Conservation (phyloP, 1,284 basidiomycete species). For the Ceratobasidium sp. region DNA sequence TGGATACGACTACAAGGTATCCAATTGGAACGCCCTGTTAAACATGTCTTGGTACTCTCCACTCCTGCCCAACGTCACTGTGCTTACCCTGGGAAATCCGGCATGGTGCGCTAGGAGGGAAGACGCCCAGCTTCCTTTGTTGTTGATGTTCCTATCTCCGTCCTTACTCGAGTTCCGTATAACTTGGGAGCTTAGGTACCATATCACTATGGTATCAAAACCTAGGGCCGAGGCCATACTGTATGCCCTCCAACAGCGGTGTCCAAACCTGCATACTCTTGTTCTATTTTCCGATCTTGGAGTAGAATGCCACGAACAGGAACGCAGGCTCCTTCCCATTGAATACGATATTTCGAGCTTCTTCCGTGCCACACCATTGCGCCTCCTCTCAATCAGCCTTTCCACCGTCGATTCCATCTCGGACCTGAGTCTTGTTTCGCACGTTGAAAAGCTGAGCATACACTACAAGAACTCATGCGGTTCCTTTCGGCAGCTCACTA, state of each 20-base stretch:
- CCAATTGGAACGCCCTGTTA: neutral
- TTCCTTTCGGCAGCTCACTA: neutral
- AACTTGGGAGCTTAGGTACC: neutral
- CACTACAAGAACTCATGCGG: neutral
- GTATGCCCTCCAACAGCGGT: neutral
- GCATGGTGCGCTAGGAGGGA: neutral
- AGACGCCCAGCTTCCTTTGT: neutral
- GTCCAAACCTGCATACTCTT: neutral
- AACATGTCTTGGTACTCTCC: neutral
- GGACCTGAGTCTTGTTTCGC: neutral
- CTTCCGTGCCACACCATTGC: neutral
- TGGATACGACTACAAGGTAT: neutral
- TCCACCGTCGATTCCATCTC: neutral
- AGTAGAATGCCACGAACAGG: neutral
- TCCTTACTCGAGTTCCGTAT: neutral
- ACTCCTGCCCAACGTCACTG: neutral
- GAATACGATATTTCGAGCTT: neutral
- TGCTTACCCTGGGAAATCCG: neutral
- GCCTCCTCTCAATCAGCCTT: neutral
- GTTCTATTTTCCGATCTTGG: neutral
- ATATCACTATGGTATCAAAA: neutral
- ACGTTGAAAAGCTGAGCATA: neutral
- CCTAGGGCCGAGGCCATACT: neutral
- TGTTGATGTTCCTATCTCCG: neutral
- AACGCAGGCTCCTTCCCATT: neutral